Evolutionary conservation across 2,329 filamentous ascomycete genomes (phyloP).

Genomic region (Bertia moriformis): DNA sequence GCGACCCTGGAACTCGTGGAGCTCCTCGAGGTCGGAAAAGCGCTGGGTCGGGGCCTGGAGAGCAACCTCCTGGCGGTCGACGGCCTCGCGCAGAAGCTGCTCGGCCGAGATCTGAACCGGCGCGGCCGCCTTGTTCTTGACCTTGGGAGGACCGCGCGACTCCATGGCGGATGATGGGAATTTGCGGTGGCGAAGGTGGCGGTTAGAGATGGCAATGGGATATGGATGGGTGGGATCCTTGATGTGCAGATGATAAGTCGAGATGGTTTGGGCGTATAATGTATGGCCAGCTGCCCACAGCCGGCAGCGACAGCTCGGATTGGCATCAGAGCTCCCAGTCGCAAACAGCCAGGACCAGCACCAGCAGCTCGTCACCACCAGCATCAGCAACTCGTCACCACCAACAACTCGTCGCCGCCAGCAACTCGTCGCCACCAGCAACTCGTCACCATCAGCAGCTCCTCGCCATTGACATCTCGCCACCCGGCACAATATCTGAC

Average conservation of each 20-base stretch:
- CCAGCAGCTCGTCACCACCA: no score
- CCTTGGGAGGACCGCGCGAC: slow-evolving; percentile 77
- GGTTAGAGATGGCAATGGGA: no score
- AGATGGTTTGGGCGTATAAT: no score
- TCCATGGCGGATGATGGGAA: slow-evolving; percentile 56
- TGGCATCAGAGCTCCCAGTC: no score
- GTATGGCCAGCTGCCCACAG: no score
- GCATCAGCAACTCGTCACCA: no score
- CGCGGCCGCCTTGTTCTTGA: slow-evolving; percentile 97
- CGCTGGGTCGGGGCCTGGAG: slow-evolving; percentile 84
- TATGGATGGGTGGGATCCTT: no score
- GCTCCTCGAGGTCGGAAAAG: slow-evolving; percentile 90
- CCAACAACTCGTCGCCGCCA: no score
- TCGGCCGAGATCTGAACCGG: slow-evolving; percentile 87
- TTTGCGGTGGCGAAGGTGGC: neutral
- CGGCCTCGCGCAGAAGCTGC: slow-evolving; percentile 90
- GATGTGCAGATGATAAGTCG: no score
- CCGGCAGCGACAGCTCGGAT: no score
- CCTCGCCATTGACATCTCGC: slow-evolving; percentile 1
- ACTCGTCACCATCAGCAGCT: neutral
- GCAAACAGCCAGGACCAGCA: no score
- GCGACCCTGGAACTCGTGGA: slow-evolving; percentile 91
- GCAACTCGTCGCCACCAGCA: neutral
- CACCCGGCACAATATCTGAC: slow-evolving; percentile 2
- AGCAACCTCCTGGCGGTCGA: slow-evolving; percentile 81